Base-by-base conservation (phyloP, 2,329 filamentous ascomycete genomes). In the Xylaria sp. region DNA sequence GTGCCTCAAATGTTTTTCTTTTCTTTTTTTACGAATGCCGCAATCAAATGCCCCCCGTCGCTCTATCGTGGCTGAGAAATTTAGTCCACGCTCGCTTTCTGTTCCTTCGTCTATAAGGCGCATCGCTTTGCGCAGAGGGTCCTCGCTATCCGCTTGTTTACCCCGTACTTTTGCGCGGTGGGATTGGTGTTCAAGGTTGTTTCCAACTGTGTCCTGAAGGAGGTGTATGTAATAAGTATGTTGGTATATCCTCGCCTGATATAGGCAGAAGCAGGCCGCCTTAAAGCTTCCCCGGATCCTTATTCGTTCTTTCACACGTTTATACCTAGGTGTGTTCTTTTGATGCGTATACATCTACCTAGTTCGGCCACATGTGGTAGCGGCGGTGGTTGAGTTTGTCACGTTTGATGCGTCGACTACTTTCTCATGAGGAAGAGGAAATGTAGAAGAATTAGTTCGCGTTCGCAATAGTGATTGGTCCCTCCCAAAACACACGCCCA, bases 61-160 rank as follows among this genome's bases (percentile, higher is more conserved):
- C 45, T 60, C 57, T 60, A 42, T 29, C 11, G 25, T 44, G 22
- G 27, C 2, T 53, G 22, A 11, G 36, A 36, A 45, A 47, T 54
- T 27, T 54, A 54, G 11, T 17, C 38, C 5, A 5, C n/a, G 0
- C 47, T 53, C 17, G 6, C 20, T 61, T 44, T 15, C 15, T 27
- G 17, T 10, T 20, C 49, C 47, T 45, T 36, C 38, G n/a, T 61
- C 58, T 61, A 61, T 51, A 11, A 50, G 33, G 25, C 11, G 25
- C 17, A 29, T 27, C 6, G 45, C 17, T 17, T 31, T 33, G 15
- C 29, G 2, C 5, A 10, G 49, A 39, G 33, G 33, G 7, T 17
- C 20, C 42, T 25, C 3, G 20, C 42, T 25, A 45, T 13, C n/a
- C 20, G 20, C 20, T 13, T 45, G n/a, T 45, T 15, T 25, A 25